These are phyloP conservation scores for Fagopyrum homotropicum DNA, from an alignment of 148 eudicot species.

Conservation along the genomic window DNA sequence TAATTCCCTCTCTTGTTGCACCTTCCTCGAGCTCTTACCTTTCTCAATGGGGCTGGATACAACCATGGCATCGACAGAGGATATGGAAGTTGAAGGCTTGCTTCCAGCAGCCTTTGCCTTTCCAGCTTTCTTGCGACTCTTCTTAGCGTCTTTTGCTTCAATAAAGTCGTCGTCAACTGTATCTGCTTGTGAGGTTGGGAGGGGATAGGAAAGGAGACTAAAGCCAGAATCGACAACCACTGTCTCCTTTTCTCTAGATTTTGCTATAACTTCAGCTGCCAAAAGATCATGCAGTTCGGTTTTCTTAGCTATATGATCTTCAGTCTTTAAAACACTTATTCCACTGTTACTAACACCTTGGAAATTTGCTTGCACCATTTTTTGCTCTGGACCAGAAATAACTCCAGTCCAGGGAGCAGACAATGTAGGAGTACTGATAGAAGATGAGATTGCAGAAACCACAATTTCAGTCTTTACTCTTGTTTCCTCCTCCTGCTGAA, in stretches of 20 bases:
- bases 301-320: constrained; percentile 16
- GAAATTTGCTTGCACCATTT: constrained; percentile 25
- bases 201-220: constrained; percentile 29
- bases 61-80: constrained; percentile 36
- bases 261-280: constrained; percentile 46
- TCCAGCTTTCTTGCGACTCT: constrained; percentile 81
- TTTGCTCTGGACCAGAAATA: constrained; percentile 24
- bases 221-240: constrained; percentile 26
- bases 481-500: constrained; percentile 85
- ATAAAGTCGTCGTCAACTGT: constrained; percentile 54
- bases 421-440: constrained; percentile 36
- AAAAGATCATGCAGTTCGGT: constrained; percentile 72
- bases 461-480: constrained; percentile 46
- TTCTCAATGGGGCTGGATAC: constrained; percentile 55
- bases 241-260: constrained; percentile 33
- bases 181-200: constrained; percentile 27
- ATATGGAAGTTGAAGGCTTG: constrained; percentile 34
- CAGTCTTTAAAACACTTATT: neutral
- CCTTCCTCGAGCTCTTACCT: constrained; percentile 47
- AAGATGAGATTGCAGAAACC: constrained; percentile 34
- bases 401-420: constrained; percentile 15
- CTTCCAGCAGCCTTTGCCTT: constrained; percentile 61
- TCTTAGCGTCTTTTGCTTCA: constrained; percentile 90
- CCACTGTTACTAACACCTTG: constrained; percentile 20
- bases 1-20: constrained; percentile 58